phyloP scores from a whole-genome alignment of 305 asterid species.

The Fraxinus platypoda region DNA sequence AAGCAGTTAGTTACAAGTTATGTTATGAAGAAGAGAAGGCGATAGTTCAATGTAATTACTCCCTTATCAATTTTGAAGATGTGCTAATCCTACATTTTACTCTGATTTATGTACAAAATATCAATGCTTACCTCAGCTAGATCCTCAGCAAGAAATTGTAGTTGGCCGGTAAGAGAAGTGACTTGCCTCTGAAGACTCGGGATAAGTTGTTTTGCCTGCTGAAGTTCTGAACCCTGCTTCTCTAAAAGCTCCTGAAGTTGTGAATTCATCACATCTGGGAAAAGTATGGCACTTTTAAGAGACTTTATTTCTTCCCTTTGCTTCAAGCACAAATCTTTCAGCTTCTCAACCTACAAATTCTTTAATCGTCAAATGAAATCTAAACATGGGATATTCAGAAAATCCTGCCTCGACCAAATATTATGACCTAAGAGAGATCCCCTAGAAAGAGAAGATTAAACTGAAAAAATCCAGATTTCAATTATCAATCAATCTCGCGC shows the following conservation, averaged over 20 bases:
- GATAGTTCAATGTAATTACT: neutral
- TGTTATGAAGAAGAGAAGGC: neutral
- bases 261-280: constrained; percentile 46
- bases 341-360: constrained; percentile 42
- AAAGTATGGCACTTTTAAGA: constrained; percentile 38
- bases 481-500: neutral
- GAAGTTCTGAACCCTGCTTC: constrained; percentile 40
- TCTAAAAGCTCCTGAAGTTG: constrained; percentile 37
- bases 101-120: neutral
- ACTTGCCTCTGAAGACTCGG: constrained; percentile 91
- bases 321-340: constrained; percentile 50
- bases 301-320: constrained; percentile 55
- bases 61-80: neutral
- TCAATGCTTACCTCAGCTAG: constrained; percentile 68
- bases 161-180: constrained; percentile 83
- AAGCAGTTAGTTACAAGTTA: neutral
- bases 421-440: neutral
- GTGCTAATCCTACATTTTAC: neutral
- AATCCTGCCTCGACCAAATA: neutral
- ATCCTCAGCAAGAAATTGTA: constrained; percentile 81
- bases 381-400: neutral
- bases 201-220: constrained; percentile 48
- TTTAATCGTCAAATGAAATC: neutral
- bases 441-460: neutral
- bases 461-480: neutral